A percentile compares a stretch with the other conserved stretches of the same genome.
Conservation (phyloP, 2,329 filamentous ascomycete genomes). For the Sphaerulina vaccinii region DNA sequence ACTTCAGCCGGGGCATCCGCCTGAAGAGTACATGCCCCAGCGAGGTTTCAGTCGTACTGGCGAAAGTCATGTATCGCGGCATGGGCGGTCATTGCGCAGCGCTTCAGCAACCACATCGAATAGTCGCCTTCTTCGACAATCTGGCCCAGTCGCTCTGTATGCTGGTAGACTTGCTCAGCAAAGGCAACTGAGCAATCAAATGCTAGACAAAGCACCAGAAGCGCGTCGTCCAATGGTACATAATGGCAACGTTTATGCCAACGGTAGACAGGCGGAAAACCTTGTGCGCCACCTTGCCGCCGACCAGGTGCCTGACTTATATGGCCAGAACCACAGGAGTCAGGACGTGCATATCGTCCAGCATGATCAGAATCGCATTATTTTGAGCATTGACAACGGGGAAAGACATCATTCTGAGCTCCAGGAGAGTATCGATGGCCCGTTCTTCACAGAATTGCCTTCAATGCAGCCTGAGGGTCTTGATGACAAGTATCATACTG, state of each 20-base stretch:
- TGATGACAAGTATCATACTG: not conserved
- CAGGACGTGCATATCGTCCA: not conserved
- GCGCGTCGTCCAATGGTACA: not conserved
- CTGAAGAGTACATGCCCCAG: not conserved
- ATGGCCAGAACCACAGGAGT: not conserved
- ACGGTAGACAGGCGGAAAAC: slow-evolving; percentile 18
- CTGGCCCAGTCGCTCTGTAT: not conserved
- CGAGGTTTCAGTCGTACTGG: slow-evolving; percentile 3
- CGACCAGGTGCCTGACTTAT: not conserved
- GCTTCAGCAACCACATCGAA: not conserved
- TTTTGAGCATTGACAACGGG: not conserved
- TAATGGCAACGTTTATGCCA: slow-evolving; percentile 7
- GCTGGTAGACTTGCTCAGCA: not conserved
- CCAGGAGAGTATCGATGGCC: not conserved
- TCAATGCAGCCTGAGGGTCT: not conserved
- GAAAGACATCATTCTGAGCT: not conserved
- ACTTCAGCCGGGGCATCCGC: not conserved
- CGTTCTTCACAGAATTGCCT: not conserved
- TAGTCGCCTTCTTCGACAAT: not conserved
- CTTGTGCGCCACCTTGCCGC: slow-evolving; percentile 11
- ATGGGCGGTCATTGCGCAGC: not conserved
- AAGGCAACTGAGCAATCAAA: not conserved
- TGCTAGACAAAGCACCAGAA: not conserved
- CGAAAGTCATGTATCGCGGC: not conserved
- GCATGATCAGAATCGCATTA: not conserved